Evolutionary conservation across 345 rosid species (phyloP), one percentile per base, ranked within the genome.

Genomic region (Brassica incana): DNA sequence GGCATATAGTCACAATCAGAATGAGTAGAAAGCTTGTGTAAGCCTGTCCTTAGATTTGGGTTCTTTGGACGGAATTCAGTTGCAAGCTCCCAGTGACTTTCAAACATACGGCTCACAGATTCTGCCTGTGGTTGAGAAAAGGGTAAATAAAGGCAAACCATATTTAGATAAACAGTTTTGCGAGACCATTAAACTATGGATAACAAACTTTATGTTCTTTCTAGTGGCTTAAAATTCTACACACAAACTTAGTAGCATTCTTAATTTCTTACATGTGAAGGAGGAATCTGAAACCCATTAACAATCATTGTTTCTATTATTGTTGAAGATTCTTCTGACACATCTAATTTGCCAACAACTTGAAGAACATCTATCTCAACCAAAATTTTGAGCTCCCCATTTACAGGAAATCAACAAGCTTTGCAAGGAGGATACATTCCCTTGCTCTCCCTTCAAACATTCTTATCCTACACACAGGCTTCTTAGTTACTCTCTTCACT

Each of bases 341-440:
- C 72, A 65, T 78, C 81, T 56, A 72, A 8, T 29, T 65, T 78
- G 0, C 81, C 82, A 35, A 64, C 1, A 32, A n/a, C 43, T 64
- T 30, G 11, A 32, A 64, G 67, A 64, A 64, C 67, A 32, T 64
- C 23, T 64, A 64, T 7, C 35, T 62, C 20, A 1, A 11, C 38
- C 14, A 62, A 1, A 2, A 62, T 29, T 12, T 29, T 71, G 69
- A 87, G 83, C 1, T 84, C 77, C 64, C 86, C 94, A 78, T 87
- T 85, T 52, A 81, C 87, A 0, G 23, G 0, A 20, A 20, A 20
- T 20, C 23, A 20, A 20, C 23, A 20, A 20, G 23, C 23, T 20
- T 20, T 20, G 23, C 23, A 20, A 20, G 23, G 23, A 20, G 23
- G 23, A 20, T 20, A 20, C 23, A 20, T 20, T 20, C 23, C 23